Base-by-base conservation (phyloP, 805 yeast genomes). In the Wickerhamomyces subpelliculosus region DNA sequence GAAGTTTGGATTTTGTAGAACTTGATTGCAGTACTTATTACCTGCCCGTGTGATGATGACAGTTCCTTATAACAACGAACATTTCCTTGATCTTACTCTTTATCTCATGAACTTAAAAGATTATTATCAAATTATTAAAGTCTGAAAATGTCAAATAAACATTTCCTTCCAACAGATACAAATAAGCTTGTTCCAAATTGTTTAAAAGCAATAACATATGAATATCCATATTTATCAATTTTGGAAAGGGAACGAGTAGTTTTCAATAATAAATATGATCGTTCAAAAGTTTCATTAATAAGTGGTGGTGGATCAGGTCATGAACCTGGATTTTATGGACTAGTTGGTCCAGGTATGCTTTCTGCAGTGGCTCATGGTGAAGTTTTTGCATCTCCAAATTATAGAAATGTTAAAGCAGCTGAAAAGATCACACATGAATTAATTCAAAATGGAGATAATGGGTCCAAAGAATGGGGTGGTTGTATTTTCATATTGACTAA, bases 241-340 rank as follows among this genome's bases (percentile, higher is more conserved):
- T 29, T 29, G 14, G 32, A 29, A 19, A 29, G 16, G 13, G 32
- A 29, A 19, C 14, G 22, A n/a, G 32, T 29, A 12, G 32, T 29
- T 12, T 29, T 29, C 22, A 29, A 29, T 18, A 29, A 29, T 19
- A 17, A 29, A 29, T 29, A n/a, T 19, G 40, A 57, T 36, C 28
- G 40, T 2, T 27, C 37, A 2, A 54, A 52, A 23, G 65, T 64
- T 11, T 44, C 65, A 1, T 43, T 65, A 21, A 62, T 65, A 27
- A 51, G 61, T 39, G 70, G 70, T 12, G 70, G 70, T 17, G 71
- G 71, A 5, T 64, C 69, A 8, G 70, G 70, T 14, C 70, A 65
- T 41, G 70, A 65, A 40, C 70, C 70, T 7, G 68, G 68, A 1
- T 61, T 61, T 60, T 54, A 58, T 38, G 70, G 70, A 1, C 54